Conservation (phyloP, 768 basidiomycete genomes). For the Mycena rebaudengoi region DNA sequence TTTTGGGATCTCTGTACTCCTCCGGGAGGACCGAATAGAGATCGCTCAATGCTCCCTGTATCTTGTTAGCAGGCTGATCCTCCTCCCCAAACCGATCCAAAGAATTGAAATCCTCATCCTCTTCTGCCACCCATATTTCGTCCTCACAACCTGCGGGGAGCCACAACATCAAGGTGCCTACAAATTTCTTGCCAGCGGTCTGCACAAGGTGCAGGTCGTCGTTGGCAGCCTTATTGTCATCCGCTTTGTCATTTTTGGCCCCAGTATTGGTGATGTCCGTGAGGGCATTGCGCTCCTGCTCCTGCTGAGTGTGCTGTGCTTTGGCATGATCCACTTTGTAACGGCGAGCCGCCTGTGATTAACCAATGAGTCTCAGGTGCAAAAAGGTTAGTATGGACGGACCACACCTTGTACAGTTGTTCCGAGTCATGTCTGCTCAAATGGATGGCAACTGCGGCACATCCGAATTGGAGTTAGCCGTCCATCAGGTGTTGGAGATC, state of each 20-base stretch:
- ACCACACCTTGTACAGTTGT: slow-evolving; percentile 6
- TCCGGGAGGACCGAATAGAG: background rate
- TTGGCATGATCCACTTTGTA: background rate
- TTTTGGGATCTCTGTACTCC: background rate
- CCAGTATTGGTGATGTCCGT: slow-evolving; percentile 1
- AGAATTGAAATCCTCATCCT: background rate
- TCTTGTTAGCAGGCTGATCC: background rate
- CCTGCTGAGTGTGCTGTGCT: background rate
- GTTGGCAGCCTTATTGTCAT: background rate
- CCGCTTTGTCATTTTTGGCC: background rate
- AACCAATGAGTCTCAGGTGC: background rate
- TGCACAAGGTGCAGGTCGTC: background rate
- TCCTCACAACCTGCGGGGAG: background rate
- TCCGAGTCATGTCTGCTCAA: background rate
- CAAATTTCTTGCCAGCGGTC: background rate
- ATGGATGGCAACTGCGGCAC: background rate
- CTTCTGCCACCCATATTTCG: background rate
- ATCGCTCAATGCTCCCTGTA: background rate
- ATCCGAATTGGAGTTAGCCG: background rate
- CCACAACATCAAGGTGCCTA: background rate
- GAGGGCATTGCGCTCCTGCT: background rate
- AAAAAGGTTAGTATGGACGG: background rate
- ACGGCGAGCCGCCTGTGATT: background rate
- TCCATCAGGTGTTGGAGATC: background rate
- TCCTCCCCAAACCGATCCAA: background rate